Evolutionary conservation across 768 basidiomycete species (phyloP).

Genomic region (Leccinellum rugosiceps): DNA sequence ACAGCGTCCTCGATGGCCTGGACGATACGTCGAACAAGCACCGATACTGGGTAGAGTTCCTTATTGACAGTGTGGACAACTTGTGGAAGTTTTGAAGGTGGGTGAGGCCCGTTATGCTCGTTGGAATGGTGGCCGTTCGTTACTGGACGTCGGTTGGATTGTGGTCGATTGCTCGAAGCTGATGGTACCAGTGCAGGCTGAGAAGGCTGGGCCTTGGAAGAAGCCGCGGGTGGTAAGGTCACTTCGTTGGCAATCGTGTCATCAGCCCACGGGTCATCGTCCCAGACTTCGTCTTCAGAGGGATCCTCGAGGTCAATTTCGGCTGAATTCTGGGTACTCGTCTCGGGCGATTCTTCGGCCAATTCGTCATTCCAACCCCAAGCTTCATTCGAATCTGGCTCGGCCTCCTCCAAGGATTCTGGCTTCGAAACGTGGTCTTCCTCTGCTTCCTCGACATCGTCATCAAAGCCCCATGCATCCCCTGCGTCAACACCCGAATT

Average conservation of each 20-base stretch:
- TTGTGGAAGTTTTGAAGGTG: constrained; percentile 19
- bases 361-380: constrained; percentile 72
- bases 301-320: constrained; percentile 25
- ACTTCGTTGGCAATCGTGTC: constrained; percentile 28
- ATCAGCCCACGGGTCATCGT: constrained; percentile 72
- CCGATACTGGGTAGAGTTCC: constrained; percentile 62
- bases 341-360: constrained; percentile 29
- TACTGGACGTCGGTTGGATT: constrained; percentile 25
- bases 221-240: constrained; percentile 26
- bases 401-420: constrained; percentile 21
- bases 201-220: constrained; percentile 25
- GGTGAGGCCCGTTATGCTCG: constrained; percentile 11
- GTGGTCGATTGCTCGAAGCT: constrained; percentile 57
- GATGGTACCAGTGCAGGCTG: constrained; percentile 37
- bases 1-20: constrained; percentile 59
- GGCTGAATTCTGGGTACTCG: constrained; percentile 9
- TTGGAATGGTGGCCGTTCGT: constrained; percentile 21
- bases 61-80: constrained; percentile 17
- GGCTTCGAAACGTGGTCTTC: constrained; percentile 15
- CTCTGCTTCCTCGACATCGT: constrained; percentile 34
- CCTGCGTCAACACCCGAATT: constrained; percentile 26
- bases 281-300: constrained; percentile 48
- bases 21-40: constrained; percentile 51
- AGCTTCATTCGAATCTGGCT: constrained; percentile 50
- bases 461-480: constrained; percentile 54